A percentile compares a stretch with the other conserved stretches of the same genome.
phyloP scores from a whole-genome alignment of 2,329 filamentous ascomycete species.

The Curvularia hawaiiensis region DNA sequence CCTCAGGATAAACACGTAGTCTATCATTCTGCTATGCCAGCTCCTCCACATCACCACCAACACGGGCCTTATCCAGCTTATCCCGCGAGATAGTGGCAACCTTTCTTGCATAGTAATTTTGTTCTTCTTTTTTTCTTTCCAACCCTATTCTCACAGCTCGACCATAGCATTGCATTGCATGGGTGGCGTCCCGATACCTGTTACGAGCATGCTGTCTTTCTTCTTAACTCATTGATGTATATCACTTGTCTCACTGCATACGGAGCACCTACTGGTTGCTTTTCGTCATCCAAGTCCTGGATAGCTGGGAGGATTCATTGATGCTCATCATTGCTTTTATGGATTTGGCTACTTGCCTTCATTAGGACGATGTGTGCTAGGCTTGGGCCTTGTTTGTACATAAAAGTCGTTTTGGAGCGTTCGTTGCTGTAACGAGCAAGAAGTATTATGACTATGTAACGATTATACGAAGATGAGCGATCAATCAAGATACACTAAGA shows the following conservation, averaged over 20 bases:
- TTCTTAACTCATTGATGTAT: conserved; percentile 1
- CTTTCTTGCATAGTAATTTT: not conserved
- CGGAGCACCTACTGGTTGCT: not conserved
- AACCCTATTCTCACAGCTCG: conserved; percentile 20
- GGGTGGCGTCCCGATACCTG: conserved; percentile 44
- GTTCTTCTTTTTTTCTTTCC: not conserved
- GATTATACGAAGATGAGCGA: conserved; percentile 8
- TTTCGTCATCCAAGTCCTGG: not conserved
- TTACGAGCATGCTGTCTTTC: conserved; percentile 7
- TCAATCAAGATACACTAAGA: not conserved
- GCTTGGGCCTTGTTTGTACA: not conserved
- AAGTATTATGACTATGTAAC: conserved; percentile 13
- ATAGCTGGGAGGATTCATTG: not conserved
- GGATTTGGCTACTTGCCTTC: not conserved
- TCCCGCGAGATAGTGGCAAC: conserved; percentile 28
- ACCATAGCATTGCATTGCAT: conserved; percentile 38
- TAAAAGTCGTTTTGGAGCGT: conserved; percentile 1
- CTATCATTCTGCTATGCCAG: conserved; percentile 30
- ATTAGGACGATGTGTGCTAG: not conserved
- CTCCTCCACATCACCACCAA: conserved; percentile 30
- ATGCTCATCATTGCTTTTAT: conserved; percentile 2
- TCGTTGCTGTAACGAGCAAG: not conserved
- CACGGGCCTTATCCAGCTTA: conserved; percentile 36
- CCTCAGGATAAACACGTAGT: conserved; percentile 30
- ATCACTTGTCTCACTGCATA: not conserved